These are phyloP conservation scores for Teratosphaeria zuluensis DNA, from an alignment of 2,329 filamentous ascomycete genomes.

Conservation along the genomic window DNA sequence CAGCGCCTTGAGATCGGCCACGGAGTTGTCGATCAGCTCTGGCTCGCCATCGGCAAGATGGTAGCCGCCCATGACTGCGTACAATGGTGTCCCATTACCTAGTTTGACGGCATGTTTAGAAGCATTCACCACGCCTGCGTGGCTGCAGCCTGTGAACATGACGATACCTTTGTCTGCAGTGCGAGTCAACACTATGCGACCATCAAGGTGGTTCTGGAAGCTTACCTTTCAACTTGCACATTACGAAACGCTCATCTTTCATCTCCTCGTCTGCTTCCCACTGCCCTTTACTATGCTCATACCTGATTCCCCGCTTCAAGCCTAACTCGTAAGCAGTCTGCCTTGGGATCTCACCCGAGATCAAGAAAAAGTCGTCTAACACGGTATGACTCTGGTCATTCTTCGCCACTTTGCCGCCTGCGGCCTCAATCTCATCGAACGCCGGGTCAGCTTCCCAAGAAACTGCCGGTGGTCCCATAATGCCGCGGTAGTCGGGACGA, in stretches of 20 bases:
- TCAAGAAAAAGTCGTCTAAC: constrained; percentile 12
- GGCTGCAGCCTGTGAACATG: constrained; percentile 21
- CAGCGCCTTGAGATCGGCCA: constrained; percentile 13
- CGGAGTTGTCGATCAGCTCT: constrained; percentile 12
- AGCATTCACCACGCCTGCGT: constrained; percentile 21
- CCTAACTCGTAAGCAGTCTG: constrained; percentile 17
- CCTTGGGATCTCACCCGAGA: constrained; percentile 21
- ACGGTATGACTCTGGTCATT: constrained; percentile 15
- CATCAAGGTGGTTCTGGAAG: neutral
- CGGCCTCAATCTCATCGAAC: constrained; percentile 16
- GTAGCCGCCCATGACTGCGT: constrained; percentile 22
- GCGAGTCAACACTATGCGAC: neutral
- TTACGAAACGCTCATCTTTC: constrained; percentile 17
- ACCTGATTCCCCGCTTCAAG: constrained; percentile 15
- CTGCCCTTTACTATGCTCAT: constrained; percentile 2
- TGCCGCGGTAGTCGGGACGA: constrained; percentile 15
- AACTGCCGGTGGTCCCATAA: constrained; percentile 9
- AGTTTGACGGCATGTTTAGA: constrained; percentile 14
- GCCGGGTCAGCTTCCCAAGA: constrained; percentile 17
- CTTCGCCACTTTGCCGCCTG: constrained; percentile 15
- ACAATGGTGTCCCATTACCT: constrained; percentile 13
- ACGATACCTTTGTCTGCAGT: constrained; percentile 17
- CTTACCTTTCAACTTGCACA: constrained; percentile 23
- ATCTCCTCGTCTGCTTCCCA: constrained; percentile 16
- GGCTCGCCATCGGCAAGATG: constrained; percentile 20